A percentile compares a stretch with the other conserved stretches of the same genome.
These are phyloP conservation scores for Beta lomatogona DNA, from an alignment of 179 eudicot genomes.

Conservation along the genomic window DNA sequence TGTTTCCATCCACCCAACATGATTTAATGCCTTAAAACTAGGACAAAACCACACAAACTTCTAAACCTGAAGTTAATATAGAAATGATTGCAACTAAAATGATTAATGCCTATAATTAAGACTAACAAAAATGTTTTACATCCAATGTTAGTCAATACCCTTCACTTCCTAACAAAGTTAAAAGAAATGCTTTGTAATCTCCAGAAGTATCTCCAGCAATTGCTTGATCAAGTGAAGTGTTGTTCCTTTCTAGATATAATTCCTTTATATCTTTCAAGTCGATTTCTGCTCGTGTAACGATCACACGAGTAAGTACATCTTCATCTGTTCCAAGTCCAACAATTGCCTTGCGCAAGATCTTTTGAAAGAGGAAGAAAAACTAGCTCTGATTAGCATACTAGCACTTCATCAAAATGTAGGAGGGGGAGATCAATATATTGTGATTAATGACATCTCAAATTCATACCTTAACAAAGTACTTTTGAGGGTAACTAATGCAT, in stretches of 20 bases:
- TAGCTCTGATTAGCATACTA: neutral
- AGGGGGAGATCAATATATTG: neutral
- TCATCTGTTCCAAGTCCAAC: constrained; percentile 66
- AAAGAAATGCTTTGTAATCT: constrained; percentile 63
- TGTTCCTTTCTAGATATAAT: constrained; percentile 60
- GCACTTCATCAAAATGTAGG: neutral
- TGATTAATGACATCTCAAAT: neutral
- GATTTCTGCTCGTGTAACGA: constrained; percentile 67
- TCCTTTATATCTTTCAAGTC: constrained; percentile 73
- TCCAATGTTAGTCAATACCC: constrained; percentile 17
- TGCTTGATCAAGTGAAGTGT: constrained; percentile 58
- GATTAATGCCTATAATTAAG: neutral
- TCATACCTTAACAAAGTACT: constrained; percentile 71
- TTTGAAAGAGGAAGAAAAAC: neutral
- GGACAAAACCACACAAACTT: neutral
- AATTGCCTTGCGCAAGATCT: constrained; percentile 55
- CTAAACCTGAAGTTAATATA: constrained; percentile 1
- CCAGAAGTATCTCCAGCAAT: constrained; percentile 69
- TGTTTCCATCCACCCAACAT: neutral
- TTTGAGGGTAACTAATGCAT: constrained; percentile 58
- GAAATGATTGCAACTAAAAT: constrained; percentile 20
- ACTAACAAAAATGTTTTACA: neutral
- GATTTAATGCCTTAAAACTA: neutral
- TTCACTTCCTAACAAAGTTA: constrained; percentile 60
- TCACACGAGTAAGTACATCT: constrained; percentile 65